phyloP scores from a whole-genome alignment of 1,139 yeast species.

The Arxiozyma bovina region DNA sequence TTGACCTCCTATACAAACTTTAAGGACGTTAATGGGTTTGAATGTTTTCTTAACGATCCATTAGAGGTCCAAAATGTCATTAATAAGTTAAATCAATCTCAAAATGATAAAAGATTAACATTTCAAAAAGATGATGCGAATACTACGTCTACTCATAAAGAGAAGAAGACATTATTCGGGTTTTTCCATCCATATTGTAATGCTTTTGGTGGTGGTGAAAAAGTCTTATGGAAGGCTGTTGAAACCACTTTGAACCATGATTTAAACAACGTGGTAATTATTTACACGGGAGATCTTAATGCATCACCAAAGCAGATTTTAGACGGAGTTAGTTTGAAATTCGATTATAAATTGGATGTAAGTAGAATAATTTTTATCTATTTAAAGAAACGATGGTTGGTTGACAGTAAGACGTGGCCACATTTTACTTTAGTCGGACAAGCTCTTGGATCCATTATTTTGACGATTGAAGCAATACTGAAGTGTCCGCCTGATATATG shows the following conservation, averaged over 20 bases:
- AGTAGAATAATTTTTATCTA: conserved; percentile 63
- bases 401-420: conserved; percentile 70
- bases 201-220: conserved; percentile 98
- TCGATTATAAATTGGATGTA: conserved; percentile 49
- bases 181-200: conserved; percentile 94
- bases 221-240: conserved; percentile 93
- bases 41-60: not conserved
- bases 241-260: conserved; percentile 52
- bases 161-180: conserved; percentile 44
- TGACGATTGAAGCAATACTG: conserved; percentile 63
- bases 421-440: conserved; percentile 79
- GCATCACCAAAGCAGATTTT: conserved; percentile 47
- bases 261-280: conserved; percentile 49
- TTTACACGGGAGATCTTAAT: conserved; percentile 67
- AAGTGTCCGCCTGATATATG: conserved; percentile 79
- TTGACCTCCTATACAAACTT: conserved; percentile 19
- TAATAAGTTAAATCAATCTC: not conserved
- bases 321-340: conserved; percentile 49
- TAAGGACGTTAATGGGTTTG: not conserved
- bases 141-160: conserved; percentile 14
- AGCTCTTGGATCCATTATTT: conserved; percentile 64
- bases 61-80: not conserved
- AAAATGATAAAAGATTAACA: not conserved
- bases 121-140: not conserved
- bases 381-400: conserved; percentile 51